Evolutionary conservation across 2,329 filamentous ascomycete genomes (phyloP).

Genomic region (Eurotiales sp.): DNA sequence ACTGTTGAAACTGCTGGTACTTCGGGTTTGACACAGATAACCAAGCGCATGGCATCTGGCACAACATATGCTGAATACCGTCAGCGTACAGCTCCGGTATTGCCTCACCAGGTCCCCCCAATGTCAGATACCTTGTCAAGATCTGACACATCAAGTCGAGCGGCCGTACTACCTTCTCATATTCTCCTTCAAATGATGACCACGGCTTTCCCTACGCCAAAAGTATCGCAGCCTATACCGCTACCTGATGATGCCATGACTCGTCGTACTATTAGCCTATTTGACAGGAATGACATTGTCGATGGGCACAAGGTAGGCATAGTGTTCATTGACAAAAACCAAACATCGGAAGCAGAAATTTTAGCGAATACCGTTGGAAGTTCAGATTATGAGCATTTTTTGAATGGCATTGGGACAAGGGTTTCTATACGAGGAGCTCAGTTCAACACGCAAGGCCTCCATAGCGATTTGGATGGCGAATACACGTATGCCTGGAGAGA

Average conservation of each 20-base stretch:
- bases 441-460: slow-evolving; percentile 91
- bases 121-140: slow-evolving; percentile 38
- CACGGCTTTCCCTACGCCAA: slow-evolving; percentile 42
- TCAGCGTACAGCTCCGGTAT: slow-evolving; percentile 43
- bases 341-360: slow-evolving; percentile 78
- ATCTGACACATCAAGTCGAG: slow-evolving; percentile 34
- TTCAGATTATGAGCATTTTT: slow-evolving; percentile 79
- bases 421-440: slow-evolving; percentile 75
- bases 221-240: slow-evolving; percentile 64
- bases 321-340: slow-evolving; percentile 85
- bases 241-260: slow-evolving; percentile 70
- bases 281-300: slow-evolving; percentile 84
- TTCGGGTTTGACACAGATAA: slow-evolving; percentile 47
- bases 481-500: slow-evolving; percentile 94
- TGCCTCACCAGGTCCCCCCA: slow-evolving; percentile 43
- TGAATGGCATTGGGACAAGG: slow-evolving; percentile 76
- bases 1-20: slow-evolving; percentile 47
- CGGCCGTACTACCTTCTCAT: slow-evolving; percentile 44
- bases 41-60: slow-evolving; percentile 49
- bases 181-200: slow-evolving; percentile 44
- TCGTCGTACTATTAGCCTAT: slow-evolving; percentile 69
- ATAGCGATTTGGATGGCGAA: slow-evolving; percentile 78
- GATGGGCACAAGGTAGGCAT: slow-evolving; percentile 96
- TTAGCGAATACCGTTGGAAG: slow-evolving; percentile 83
- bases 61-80: slow-evolving; percentile 49